These are phyloP conservation scores for Huntiella abstrusa DNA, from an alignment of 2,329 filamentous ascomycete genomes.

Conservation along the genomic window DNA sequence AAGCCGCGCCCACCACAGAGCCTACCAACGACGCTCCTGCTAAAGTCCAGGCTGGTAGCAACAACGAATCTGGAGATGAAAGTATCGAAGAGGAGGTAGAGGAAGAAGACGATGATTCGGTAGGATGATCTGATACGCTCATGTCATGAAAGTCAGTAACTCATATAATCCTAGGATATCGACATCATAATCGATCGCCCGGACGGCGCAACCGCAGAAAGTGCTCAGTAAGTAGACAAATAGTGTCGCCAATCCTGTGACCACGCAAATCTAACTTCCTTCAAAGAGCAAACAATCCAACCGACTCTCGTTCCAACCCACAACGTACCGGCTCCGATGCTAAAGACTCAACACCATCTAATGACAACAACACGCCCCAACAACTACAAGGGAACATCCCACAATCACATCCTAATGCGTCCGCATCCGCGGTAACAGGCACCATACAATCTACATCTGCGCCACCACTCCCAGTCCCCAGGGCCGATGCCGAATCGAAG, in stretches of 20 bases:
- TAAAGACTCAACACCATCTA: slow-evolving; percentile 23
- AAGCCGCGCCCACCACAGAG: slow-evolving; percentile 22
- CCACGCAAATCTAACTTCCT: neutral
- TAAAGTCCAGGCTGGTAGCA: neutral
- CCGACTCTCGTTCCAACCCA: slow-evolving; percentile 46
- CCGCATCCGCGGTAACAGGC: slow-evolving; percentile 15
- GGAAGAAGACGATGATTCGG: slow-evolving; percentile 31
- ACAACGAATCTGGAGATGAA: neutral
- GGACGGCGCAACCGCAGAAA: slow-evolving; percentile 41
- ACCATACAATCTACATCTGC: neutral
- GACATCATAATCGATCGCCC: slow-evolving; percentile 51
- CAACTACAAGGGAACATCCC: slow-evolving; percentile 21
- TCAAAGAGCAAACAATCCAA: slow-evolving; percentile 14
- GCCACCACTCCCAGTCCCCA: slow-evolving; percentile 15
- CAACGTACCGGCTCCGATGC: slow-evolving; percentile 38
- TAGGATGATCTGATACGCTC: neutral
- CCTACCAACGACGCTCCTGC: slow-evolving; percentile 16
- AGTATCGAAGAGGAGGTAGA: slow-evolving; percentile 47
- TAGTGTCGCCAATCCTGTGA: neutral
- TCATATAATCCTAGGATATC: slow-evolving; percentile 31
- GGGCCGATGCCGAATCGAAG: slow-evolving; percentile 34
- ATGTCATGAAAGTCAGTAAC: slow-evolving; percentile 1
- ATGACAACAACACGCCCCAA: slow-evolving; percentile 3
- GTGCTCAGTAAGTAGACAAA: slow-evolving; percentile 31
- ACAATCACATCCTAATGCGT: slow-evolving; percentile 17